A percentile compares a stretch with the other conserved stretches of the same genome.
Conservation (phyloP, 1,284 basidiomycete genomes). For the Pterulicium gracile region DNA sequence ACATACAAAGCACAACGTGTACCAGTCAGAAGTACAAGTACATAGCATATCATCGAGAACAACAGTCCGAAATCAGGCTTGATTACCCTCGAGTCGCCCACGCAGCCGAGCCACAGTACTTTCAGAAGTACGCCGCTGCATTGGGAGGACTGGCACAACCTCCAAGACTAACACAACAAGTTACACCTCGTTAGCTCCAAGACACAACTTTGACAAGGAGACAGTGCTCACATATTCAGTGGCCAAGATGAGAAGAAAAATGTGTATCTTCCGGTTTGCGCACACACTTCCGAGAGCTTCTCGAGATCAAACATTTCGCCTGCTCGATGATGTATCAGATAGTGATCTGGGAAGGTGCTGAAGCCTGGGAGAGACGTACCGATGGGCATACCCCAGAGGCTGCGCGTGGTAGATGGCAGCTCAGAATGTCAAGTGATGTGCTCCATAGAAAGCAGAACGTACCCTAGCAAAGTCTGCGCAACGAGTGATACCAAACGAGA, state of each 20-base stretch:
- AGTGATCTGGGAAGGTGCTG: not conserved
- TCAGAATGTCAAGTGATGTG: constrained; percentile 1
- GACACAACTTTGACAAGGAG: constrained; percentile 1
- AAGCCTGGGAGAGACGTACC: constrained; percentile 23
- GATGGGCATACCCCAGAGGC: constrained; percentile 65
- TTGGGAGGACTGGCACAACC: constrained; percentile 61
- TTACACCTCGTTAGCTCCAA: not conserved
- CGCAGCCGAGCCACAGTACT: too few relatives aligned
- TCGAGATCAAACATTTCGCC: constrained; percentile 66
- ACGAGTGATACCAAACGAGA: constrained; percentile 2
- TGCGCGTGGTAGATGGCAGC: constrained; percentile 15
- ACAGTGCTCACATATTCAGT: constrained; percentile 44
- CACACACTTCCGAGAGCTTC: constrained; percentile 43
- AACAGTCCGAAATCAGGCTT: too few relatives aligned
- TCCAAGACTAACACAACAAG: constrained; percentile 32
- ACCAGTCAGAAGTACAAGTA: too few relatives aligned
- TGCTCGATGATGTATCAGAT: constrained; percentile 15
- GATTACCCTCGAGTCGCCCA: too few relatives aligned
- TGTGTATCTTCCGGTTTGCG: constrained; percentile 46
- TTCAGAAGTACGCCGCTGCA: constrained; percentile 40
- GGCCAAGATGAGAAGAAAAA: constrained; percentile 73
- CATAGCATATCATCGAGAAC: too few relatives aligned
- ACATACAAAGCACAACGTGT: too few relatives aligned
- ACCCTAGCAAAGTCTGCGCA: constrained; percentile 50
- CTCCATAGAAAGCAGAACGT: constrained; percentile 14